These are phyloP conservation scores for Phytophthora fragariae DNA, from an alignment of 352 stramenopile genomes.

Conservation along the genomic window DNA sequence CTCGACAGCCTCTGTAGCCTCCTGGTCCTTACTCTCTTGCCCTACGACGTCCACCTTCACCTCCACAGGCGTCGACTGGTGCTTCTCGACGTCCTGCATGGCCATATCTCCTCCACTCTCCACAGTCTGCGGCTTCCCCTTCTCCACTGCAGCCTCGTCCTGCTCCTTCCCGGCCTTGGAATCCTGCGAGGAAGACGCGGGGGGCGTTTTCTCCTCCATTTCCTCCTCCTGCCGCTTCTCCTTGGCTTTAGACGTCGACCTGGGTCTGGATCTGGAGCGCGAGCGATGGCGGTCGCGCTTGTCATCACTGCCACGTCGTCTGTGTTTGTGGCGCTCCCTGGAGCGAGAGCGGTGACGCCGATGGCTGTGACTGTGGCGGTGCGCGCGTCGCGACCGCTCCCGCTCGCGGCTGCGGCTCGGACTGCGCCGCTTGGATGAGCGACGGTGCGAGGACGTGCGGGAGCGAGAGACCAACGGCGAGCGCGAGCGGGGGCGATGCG, in stretches of 20 bases:
- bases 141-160: background rate
- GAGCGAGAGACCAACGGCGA: slow-evolving; percentile 27
- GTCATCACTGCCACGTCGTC: slow-evolving; percentile 22
- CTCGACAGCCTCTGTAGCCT: slow-evolving; percentile 6
- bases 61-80: background rate
- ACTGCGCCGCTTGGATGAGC: slow-evolving; percentile 34
- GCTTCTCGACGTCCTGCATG: slow-evolving; percentile 1
- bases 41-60: background rate
- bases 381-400: slow-evolving; percentile 40
- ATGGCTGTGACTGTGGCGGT: slow-evolving; percentile 27
- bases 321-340: slow-evolving; percentile 38
- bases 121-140: background rate
- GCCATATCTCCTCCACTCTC: background rate
- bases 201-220: background rate
- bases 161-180: background rate
- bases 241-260: slow-evolving; percentile 16
- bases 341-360: slow-evolving; percentile 34
- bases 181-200: slow-evolving; percentile 10
- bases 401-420: slow-evolving; percentile 34
- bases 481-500: slow-evolving; percentile 13
- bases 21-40: slow-evolving; percentile 14
- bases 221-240: slow-evolving; percentile 14
- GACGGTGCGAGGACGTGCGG: slow-evolving; percentile 15
- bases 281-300: background rate
- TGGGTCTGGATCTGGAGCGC: slow-evolving; percentile 25